phyloP scores from a whole-genome alignment of 768 basidiomycete genomes.

The Boletales sp. region DNA sequence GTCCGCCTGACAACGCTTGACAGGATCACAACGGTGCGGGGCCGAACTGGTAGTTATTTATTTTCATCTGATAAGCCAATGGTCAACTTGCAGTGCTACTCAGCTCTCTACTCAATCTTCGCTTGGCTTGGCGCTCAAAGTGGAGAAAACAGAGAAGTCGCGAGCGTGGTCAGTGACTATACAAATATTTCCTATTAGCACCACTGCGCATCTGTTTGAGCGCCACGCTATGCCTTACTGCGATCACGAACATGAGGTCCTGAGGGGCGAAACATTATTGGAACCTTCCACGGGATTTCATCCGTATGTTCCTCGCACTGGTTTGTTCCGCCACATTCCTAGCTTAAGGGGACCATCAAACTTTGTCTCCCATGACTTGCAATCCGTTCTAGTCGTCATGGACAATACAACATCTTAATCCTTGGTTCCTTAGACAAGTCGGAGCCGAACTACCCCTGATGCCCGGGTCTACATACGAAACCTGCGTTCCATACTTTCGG shows the following conservation, averaged over 20 bases:
- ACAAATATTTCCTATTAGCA: background rate
- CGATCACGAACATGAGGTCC: too few relatives aligned
- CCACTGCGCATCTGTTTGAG: background rate
- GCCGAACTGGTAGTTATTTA: constrained; percentile 1
- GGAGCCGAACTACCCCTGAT: background rate
- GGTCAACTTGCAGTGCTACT: too few relatives aligned
- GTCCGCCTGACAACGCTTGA: constrained; percentile 5
- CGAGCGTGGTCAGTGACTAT: background rate
- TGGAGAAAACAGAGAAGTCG: too few relatives aligned
- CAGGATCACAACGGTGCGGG: background rate
- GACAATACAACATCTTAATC: constrained; percentile 2
- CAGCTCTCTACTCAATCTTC: background rate
- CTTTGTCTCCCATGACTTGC: background rate
- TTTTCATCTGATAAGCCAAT: background rate
- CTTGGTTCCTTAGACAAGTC: constrained; percentile 1
- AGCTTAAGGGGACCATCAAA: background rate
- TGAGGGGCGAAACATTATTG: too few relatives aligned
- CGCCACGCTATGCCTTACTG: too few relatives aligned
- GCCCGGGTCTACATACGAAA: background rate
- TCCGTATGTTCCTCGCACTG: background rate
- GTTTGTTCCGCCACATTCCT: background rate
- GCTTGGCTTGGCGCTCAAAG: too few relatives aligned
- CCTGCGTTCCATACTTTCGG: background rate
- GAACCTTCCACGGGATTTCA: too few relatives aligned
- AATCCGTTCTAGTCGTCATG: background rate